phyloP scores from a whole-genome alignment of 106 monocot genomes.

The Acorus calamus region DNA sequence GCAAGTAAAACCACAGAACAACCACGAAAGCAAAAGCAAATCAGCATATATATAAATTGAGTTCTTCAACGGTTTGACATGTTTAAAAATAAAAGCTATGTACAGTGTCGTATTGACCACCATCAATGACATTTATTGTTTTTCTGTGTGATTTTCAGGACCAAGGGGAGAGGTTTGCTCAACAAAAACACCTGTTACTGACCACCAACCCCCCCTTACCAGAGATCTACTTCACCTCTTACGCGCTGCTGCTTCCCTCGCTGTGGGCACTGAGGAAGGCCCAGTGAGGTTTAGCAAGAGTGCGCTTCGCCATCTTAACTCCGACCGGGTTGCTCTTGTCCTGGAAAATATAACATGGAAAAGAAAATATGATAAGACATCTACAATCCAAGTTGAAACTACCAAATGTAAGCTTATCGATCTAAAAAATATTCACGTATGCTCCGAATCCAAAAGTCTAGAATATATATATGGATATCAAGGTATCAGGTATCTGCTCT shows the following conservation, averaged over 20 bases:
- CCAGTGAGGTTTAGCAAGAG: conserved; percentile 35
- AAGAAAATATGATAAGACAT: background rate
- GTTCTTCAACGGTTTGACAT: no score
- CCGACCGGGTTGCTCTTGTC: conserved; percentile 66
- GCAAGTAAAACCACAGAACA: no score
- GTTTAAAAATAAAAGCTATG: background rate
- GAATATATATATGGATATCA: no score
- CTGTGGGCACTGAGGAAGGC: conserved; percentile 14
- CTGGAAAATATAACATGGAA: conserved; percentile 20
- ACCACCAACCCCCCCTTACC: background rate
- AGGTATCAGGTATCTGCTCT: no score
- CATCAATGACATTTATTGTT: background rate
- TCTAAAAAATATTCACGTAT: background rate
- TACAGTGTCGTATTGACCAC: background rate
- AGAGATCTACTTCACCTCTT: background rate
- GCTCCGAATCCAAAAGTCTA: no score
- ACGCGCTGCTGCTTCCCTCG: conserved; percentile 16
- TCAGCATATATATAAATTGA: no score
- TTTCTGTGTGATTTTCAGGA: background rate
- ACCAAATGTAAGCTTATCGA: background rate
- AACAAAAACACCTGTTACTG: background rate
- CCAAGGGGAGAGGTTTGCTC: background rate
- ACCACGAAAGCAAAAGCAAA: no score
- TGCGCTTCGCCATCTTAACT: conserved; percentile 42
- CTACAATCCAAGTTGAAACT: no score